These are phyloP conservation scores for Thalassiosira ordinaria DNA, from an alignment of 352 stramenopile species.

Conservation along the genomic window DNA sequence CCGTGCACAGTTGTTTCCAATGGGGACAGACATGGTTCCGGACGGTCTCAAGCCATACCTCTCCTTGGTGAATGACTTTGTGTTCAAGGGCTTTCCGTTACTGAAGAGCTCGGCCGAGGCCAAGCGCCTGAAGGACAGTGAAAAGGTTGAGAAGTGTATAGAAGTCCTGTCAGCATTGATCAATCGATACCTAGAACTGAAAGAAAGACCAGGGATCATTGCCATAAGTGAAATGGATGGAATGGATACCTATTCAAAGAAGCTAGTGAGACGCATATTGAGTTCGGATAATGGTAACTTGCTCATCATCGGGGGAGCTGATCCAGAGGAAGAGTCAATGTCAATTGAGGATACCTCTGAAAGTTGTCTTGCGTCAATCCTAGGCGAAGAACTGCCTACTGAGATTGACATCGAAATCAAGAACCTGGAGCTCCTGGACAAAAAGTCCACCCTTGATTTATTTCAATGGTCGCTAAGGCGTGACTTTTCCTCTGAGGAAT, in stretches of 20 bases:
- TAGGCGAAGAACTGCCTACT: neutral
- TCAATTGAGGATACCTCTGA: neutral
- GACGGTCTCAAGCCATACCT: conserved; percentile 27
- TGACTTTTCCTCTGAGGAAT: conserved; percentile 23
- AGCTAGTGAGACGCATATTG: conserved; percentile 30
- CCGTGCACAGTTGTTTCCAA: conserved; percentile 11
- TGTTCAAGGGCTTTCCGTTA: conserved; percentile 45
- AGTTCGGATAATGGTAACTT: conserved; percentile 18
- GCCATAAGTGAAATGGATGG: conserved; percentile 33
- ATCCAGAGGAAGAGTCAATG: conserved; percentile 14
- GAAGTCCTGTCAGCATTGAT: conserved; percentile 40
- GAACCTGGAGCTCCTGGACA: conserved; percentile 24
- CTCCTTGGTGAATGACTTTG: conserved; percentile 43
- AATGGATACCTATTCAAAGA: conserved; percentile 44
- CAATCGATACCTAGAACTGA: conserved; percentile 16
- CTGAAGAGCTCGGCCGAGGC: conserved; percentile 30
- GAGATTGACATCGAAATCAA: conserved; percentile 11
- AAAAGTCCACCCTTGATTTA: conserved; percentile 33
- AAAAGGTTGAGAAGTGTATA: conserved; percentile 38
- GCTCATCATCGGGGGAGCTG: conserved; percentile 30
- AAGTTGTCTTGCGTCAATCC: conserved; percentile 9
- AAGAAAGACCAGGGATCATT: conserved; percentile 29
- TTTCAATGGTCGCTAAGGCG: conserved; percentile 34
- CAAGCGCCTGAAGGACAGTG: conserved; percentile 32
- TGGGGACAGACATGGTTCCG: conserved; percentile 19